phyloP scores from a whole-genome alignment of 2,329 filamentous ascomycete species.

The Dactylellina drechsleri region DNA sequence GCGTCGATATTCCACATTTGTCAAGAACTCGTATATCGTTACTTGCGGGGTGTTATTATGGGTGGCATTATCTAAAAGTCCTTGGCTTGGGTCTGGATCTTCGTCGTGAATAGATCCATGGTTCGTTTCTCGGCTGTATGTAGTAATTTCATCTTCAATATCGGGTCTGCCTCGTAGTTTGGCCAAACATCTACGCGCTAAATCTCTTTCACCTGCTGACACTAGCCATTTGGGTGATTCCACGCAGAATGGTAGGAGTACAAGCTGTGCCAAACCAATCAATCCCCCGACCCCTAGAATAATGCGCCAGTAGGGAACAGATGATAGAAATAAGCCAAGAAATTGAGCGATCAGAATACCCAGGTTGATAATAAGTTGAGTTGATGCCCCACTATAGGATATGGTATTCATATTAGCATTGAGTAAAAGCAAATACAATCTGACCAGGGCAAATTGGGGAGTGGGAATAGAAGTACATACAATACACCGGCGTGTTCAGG shows the following conservation, averaged over 20 bases:
- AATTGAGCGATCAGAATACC: slow-evolving; percentile 86
- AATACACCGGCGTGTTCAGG: slow-evolving; percentile 80
- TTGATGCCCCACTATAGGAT: slow-evolving; percentile 70
- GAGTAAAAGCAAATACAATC: background rate
- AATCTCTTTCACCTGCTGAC: slow-evolving; percentile 69
- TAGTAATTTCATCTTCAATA: slow-evolving; percentile 76
- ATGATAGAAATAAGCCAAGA: slow-evolving; percentile 81
- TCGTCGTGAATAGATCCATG: slow-evolving; percentile 45
- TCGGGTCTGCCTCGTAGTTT: slow-evolving; percentile 78
- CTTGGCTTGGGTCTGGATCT: slow-evolving; percentile 65
- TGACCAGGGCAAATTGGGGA: background rate
- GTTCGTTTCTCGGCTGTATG: slow-evolving; percentile 66
- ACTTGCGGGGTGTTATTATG: slow-evolving; percentile 62
- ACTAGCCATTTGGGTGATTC: slow-evolving; percentile 92
- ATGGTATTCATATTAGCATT: background rate
- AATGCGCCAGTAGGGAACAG: slow-evolving; percentile 80
- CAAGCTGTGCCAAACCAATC: slow-evolving; percentile 73
- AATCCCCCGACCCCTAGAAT: slow-evolving; percentile 79
- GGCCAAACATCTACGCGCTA: slow-evolving; percentile 75
- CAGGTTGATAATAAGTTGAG: slow-evolving; percentile 91
- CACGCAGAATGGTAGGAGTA: slow-evolving; percentile 78
- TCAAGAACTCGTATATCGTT: slow-evolving; percentile 73
- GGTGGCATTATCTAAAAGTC: slow-evolving; percentile 68
- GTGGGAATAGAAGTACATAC: slow-evolving; percentile 55
- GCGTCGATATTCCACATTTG: slow-evolving; percentile 74